Base-by-base conservation (phyloP, 2,329 filamentous ascomycete genomes). In the Pyricularia grisea region DNA sequence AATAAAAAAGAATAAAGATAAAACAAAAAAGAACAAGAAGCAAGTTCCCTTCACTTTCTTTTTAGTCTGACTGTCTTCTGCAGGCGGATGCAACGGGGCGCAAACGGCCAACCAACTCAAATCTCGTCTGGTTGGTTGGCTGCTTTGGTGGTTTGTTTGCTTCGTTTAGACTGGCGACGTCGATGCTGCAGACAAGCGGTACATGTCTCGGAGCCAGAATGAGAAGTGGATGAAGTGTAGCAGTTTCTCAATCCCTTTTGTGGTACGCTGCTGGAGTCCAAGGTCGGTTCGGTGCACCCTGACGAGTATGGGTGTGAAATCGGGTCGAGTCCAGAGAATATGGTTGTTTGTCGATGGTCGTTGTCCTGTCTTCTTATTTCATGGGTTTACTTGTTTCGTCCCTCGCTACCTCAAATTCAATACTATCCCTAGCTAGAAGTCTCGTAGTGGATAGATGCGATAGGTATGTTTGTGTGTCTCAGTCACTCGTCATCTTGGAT, bases 171-270 rank as follows among this genome's bases (percentile, higher is more conserved):
- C 42, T 50, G 33, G 30, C 64, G 64, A 66, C 20, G 30, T 9
- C 64, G 64, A 66, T 66, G 64, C 64, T 66, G 64, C 64, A 33
- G 64, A n/a, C 64, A 66, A 33, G 64, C 30, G 64, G 64, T 33
- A 66, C 64, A 66, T 66, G 25, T 66, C 64, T 66, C 64, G 64
- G 64, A 66, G 6, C 42, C 20, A 50, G 17, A 50, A 17, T n/a
- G 42, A 50, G 42, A 50, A 17, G 17, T 50, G 17, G 3, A n/a
- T 50, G 20, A 50, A 50, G 42, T 9, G 42, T 50, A 50, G 42
- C 42, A n/a, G 20, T 50, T 50, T 50, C 42, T n/a, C 42, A 50
- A 9, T 50, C 17, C 33, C 42, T n/a, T 50, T 50, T 50, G 42
- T 50, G 42, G 4, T 50, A 50, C 42, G 14, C 17, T 50, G 17